A percentile compares a stretch with the other conserved stretches of the same genome.
These are phyloP conservation scores for Fusarium torulosum DNA, from an alignment of 2,329 filamentous ascomycete genomes.

Conservation along the genomic window DNA sequence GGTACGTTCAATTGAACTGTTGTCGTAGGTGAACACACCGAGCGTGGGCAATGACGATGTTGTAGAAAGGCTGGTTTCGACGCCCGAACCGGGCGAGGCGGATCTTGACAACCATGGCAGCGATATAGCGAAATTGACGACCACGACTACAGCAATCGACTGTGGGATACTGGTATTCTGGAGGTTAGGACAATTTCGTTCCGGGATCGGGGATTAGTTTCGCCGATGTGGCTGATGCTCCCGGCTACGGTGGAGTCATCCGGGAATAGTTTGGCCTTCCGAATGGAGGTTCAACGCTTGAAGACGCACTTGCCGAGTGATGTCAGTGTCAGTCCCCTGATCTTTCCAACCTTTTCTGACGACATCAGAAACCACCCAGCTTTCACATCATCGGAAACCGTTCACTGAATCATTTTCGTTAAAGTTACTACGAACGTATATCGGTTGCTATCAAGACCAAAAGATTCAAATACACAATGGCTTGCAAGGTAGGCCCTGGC, in stretches of 20 bases:
- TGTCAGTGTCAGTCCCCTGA: slow-evolving; percentile 42
- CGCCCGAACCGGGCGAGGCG: slow-evolving; percentile 94
- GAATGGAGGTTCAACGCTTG: not conserved
- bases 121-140: slow-evolving; percentile 34
- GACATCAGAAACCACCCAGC: slow-evolving; percentile 22
- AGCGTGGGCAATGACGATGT: slow-evolving; percentile 95
- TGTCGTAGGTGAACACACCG: slow-evolving; percentile 68
- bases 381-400: slow-evolving; percentile 20
- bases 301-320: slow-evolving; percentile 25
- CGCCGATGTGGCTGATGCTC: slow-evolving; percentile 51
- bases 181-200: slow-evolving; percentile 50
- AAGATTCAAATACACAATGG: slow-evolving; percentile 49
- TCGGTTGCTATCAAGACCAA: slow-evolving; percentile 2
- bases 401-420: not conserved
- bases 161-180: slow-evolving; percentile 23
- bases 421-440: not conserved
- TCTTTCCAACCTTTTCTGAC: slow-evolving; percentile 27
- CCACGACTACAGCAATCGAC: slow-evolving; percentile 21
- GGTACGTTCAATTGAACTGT: slow-evolving; percentile 2
- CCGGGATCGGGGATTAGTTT: slow-evolving; percentile 52
- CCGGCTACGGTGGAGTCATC: not conserved
- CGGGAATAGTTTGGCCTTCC: slow-evolving; percentile 14
- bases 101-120: slow-evolving; percentile 89
- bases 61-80: slow-evolving; percentile 91
- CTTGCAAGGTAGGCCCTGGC: slow-evolving; percentile 49